Percentiles rank a stretch among this genome's conserved stretches.
phyloP scores from a whole-genome alignment of 2,329 filamentous ascomycete species.

The Zymoseptoria crescenta region DNA sequence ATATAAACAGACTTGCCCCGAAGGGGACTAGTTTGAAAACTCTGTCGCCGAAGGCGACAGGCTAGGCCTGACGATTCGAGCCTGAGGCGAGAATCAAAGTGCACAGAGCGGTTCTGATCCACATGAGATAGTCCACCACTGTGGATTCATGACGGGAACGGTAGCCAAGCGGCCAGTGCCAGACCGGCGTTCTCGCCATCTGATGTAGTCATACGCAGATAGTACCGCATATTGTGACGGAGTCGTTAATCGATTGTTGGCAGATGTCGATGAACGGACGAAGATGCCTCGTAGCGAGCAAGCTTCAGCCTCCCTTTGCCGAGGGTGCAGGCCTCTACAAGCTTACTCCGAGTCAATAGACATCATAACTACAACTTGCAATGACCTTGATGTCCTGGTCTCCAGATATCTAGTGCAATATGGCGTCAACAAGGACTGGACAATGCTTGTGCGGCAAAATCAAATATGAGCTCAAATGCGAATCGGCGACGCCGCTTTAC shows the following conservation, averaged over 20 bases:
- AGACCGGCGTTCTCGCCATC: background rate
- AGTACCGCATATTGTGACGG: background rate
- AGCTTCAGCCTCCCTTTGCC: background rate
- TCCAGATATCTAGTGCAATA: constrained; percentile 8
- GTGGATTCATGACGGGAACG: background rate
- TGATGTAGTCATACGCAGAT: background rate
- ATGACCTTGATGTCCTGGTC: background rate
- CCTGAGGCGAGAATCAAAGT: too few relatives aligned
- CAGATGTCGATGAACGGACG: background rate
- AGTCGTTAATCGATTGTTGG: background rate
- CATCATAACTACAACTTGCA: background rate
- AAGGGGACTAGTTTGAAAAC: too few relatives aligned
- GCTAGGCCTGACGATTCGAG: too few relatives aligned
- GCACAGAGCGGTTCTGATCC: too few relatives aligned
- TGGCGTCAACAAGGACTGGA: constrained; percentile 19
- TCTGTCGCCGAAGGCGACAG: too few relatives aligned
- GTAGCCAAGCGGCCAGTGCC: background rate
- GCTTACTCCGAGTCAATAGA: background rate
- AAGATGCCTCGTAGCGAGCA: background rate
- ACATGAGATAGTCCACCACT: background rate
- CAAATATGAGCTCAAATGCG: constrained; percentile 38
- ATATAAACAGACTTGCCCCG: too few relatives aligned
- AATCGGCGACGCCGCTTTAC: constrained; percentile 33
- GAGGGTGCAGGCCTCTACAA: background rate
- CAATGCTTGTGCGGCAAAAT: constrained; percentile 39